Evolutionary conservation across 768 basidiomycete genomes (phyloP).

Genomic region (Termitomyces sp.): DNA sequence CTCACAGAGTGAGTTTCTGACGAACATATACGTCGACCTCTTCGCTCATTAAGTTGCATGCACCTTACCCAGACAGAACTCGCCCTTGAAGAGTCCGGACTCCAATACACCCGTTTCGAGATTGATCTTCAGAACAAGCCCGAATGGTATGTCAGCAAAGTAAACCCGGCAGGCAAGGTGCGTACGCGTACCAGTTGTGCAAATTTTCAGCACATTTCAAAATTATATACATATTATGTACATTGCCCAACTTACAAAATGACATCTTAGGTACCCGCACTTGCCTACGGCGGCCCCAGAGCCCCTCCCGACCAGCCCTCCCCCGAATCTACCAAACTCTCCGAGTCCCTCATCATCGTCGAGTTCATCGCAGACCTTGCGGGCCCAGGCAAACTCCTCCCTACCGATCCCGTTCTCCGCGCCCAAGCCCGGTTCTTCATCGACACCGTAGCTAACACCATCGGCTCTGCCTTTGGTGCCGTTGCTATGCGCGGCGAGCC

Average conservation of each 20-base stretch:
- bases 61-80: slow-evolving; percentile 39
- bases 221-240: too few species aligned
- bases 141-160: slow-evolving; percentile 58
- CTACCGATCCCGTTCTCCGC: slow-evolving; percentile 47
- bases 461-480: slow-evolving; percentile 31
- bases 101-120: slow-evolving; percentile 43
- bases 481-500: slow-evolving; percentile 34
- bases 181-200: not conserved
- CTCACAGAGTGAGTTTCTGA: slow-evolving; percentile 39
- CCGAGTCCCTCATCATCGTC: slow-evolving; percentile 60
- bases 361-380: slow-evolving; percentile 64
- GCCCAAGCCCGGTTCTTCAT: slow-evolving; percentile 61
- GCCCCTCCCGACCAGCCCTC: slow-evolving; percentile 52
- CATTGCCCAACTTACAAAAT: slow-evolving; percentile 2
- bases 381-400: slow-evolving; percentile 38
- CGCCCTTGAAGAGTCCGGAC: slow-evolving; percentile 53
- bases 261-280: slow-evolving; percentile 40
- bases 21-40: not conserved
- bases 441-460: slow-evolving; percentile 43
- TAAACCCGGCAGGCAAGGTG: slow-evolving; percentile 66
- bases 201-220: not conserved
- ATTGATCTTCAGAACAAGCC: slow-evolving; percentile 64
- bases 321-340: slow-evolving; percentile 51
- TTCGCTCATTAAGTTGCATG: not conserved
- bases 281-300: slow-evolving; percentile 56